phyloP scores from a whole-genome alignment of 805 yeast species.

The Myxozyma sirexii region DNA sequence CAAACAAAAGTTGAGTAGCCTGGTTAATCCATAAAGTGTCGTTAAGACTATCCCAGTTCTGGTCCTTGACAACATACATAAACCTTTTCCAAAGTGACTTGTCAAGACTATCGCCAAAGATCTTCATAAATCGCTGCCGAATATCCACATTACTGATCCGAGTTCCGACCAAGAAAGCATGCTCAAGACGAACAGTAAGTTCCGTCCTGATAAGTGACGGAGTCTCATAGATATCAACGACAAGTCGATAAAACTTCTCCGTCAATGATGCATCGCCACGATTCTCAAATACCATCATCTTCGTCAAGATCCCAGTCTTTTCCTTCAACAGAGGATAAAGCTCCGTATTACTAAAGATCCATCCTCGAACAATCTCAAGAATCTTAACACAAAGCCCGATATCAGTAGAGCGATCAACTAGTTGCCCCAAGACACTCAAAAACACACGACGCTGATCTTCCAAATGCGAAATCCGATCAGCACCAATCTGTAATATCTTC shows the following conservation, averaged over 20 bases:
- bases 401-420: conserved; percentile 86
- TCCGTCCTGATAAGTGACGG: conserved; percentile 79
- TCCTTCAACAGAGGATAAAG: conserved; percentile 93
- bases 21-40: conserved; percentile 95
- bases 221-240: conserved; percentile 84
- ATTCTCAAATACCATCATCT: conserved; percentile 90
- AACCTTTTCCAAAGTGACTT: conserved; percentile 75
- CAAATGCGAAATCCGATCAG: conserved; percentile 77
- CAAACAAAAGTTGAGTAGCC: conserved; percentile 83
- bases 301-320: conserved; percentile 88
- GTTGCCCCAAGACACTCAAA: conserved; percentile 79
- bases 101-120: conserved; percentile 77
- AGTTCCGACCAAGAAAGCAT: conserved; percentile 93
- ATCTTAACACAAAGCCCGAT: conserved; percentile 72
- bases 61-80: conserved; percentile 87
- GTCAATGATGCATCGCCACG: conserved; percentile 81
- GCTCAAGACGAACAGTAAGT: conserved; percentile 91
- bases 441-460: conserved; percentile 94
- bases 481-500: conserved; percentile 73
- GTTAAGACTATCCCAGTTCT: conserved; percentile 93
- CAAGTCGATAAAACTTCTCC: conserved; percentile 78
- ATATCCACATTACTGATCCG: conserved; percentile 73
- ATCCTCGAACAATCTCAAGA: conserved; percentile 73
- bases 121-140: conserved; percentile 75
- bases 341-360: conserved; percentile 86